Conservation (phyloP, 441 rosid species). For the Monsonia emarginata region DNA sequence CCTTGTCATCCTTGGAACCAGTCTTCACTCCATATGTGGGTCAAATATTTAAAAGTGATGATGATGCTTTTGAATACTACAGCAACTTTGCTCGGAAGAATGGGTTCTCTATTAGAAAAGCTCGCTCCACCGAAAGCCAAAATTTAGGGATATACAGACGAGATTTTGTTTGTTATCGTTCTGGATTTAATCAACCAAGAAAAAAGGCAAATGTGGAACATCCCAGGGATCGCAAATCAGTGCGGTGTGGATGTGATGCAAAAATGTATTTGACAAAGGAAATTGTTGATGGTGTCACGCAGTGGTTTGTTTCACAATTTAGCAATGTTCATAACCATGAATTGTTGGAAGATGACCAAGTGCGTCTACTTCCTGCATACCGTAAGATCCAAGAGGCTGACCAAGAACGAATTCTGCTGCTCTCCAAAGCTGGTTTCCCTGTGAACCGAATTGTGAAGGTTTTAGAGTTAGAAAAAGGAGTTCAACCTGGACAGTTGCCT, state of each 20-base stretch:
- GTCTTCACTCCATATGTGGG: constrained; percentile 71
- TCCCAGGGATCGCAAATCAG: constrained; percentile 79
- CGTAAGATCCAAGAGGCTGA: constrained; percentile 78
- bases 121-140: constrained; percentile 75
- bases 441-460: constrained; percentile 75
- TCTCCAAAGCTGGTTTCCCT: constrained; percentile 87
- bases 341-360: constrained; percentile 83
- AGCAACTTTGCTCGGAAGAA: constrained; percentile 67
- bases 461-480: constrained; percentile 74
- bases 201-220: constrained; percentile 79
- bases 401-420: constrained; percentile 73
- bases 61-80: constrained; percentile 76
- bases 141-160: constrained; percentile 72
- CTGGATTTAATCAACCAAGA: constrained; percentile 76
- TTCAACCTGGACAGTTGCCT: constrained; percentile 72
- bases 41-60: constrained; percentile 64
- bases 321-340: constrained; percentile 94
- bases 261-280: constrained; percentile 74
- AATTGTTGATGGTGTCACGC: constrained; percentile 43
- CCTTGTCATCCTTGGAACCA: constrained; percentile 37
- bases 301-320: constrained; percentile 84
- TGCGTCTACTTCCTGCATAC: constrained; percentile 80
- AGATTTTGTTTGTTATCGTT: constrained; percentile 87
- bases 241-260: constrained; percentile 86
- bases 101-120: constrained; percentile 82